Conservation (phyloP, 169 alveolate genomes). For the Plasmodium malariae region DNA sequence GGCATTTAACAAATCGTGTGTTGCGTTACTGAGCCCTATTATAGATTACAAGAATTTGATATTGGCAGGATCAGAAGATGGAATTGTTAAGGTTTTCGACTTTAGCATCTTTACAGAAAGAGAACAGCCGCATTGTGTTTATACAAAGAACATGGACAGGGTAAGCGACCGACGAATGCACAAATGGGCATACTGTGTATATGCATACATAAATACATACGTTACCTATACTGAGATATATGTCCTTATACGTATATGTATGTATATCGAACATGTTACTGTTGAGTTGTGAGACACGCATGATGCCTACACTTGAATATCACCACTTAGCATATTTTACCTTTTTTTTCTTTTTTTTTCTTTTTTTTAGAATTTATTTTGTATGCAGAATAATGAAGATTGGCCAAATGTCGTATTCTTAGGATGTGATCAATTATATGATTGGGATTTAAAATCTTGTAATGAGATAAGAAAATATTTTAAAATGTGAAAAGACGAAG, state of each 20-base stretch:
- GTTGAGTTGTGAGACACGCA: not conserved
- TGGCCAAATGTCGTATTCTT: slow-evolving; percentile 69
- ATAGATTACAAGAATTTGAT: slow-evolving; percentile 26
- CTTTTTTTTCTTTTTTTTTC: not conserved
- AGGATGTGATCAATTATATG: slow-evolving; percentile 48
- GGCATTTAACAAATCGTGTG: slow-evolving; percentile 48
- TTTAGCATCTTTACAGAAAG: not conserved
- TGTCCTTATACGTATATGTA: not conserved
- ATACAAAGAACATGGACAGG: slow-evolving; percentile 31
- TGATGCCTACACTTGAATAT: not conserved
- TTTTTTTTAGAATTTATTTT: slow-evolving; percentile 36
- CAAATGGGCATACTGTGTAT: not conserved
- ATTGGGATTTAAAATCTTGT: slow-evolving; percentile 50
- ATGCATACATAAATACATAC: not conserved
- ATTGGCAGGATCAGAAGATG: slow-evolving; percentile 70
- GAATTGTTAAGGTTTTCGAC: slow-evolving; percentile 37
- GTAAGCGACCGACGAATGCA: no score
- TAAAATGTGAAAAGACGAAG: slow-evolving; percentile 10
- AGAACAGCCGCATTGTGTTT: slow-evolving; percentile 14
- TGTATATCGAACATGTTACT: not conserved
- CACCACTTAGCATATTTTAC: not conserved
- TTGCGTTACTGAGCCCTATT: slow-evolving; percentile 25
- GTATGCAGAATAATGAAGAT: slow-evolving; percentile 49
- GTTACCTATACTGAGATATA: not conserved
- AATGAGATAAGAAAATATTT: slow-evolving; percentile 33